Evolutionary conservation across 208 protist species (phyloP).

Genomic region (Leishmania major): DNA sequence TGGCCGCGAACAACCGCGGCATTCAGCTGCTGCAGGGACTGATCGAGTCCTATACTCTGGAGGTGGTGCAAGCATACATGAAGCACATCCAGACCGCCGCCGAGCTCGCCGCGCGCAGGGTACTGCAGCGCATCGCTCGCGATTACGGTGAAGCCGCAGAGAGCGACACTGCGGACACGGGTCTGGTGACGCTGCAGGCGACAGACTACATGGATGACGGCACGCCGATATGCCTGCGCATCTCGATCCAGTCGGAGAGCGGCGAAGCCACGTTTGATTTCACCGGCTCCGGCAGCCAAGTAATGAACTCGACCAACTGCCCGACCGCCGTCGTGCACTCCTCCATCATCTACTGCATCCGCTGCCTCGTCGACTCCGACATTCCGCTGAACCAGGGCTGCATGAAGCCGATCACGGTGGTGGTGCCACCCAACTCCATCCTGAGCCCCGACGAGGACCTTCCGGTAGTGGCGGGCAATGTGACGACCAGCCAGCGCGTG

Average conservation of each 20-base stretch:
- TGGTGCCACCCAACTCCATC: slow-evolving; percentile 78
- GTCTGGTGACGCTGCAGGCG: slow-evolving; percentile 25
- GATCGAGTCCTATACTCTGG: slow-evolving; percentile 82
- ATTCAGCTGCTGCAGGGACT: slow-evolving; percentile 89
- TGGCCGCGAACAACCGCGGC: slow-evolving; percentile 93
- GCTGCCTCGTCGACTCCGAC: slow-evolving; percentile 92
- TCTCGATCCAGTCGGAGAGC: slow-evolving; percentile 75
- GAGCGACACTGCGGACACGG: slow-evolving; percentile 25
- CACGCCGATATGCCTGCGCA: slow-evolving; percentile 77
- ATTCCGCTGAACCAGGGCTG: slow-evolving; percentile 96
- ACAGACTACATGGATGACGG: slow-evolving; percentile 96
- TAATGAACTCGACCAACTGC: slow-evolving; percentile 93
- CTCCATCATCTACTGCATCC: slow-evolving; percentile 95
- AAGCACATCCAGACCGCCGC: slow-evolving; percentile 92
- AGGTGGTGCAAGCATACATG: slow-evolving; percentile 96
- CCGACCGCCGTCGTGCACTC: slow-evolving; percentile 92
- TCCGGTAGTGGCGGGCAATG: slow-evolving; percentile 96
- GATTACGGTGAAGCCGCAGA: slow-evolving; percentile 23
- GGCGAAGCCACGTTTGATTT: slow-evolving; percentile 94
- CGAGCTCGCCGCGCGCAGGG: slow-evolving; percentile 87
- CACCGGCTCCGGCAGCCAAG: slow-evolving; percentile 83
- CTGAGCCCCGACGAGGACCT: slow-evolving; percentile 81
- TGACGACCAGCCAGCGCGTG: slow-evolving; percentile 94
- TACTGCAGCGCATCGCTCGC: slow-evolving; percentile 73
- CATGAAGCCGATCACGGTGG: slow-evolving; percentile 84